phyloP scores from a whole-genome alignment of 2,329 filamentous ascomycete genomes.

The Pseudopyrenochaeta lycopersici region DNA sequence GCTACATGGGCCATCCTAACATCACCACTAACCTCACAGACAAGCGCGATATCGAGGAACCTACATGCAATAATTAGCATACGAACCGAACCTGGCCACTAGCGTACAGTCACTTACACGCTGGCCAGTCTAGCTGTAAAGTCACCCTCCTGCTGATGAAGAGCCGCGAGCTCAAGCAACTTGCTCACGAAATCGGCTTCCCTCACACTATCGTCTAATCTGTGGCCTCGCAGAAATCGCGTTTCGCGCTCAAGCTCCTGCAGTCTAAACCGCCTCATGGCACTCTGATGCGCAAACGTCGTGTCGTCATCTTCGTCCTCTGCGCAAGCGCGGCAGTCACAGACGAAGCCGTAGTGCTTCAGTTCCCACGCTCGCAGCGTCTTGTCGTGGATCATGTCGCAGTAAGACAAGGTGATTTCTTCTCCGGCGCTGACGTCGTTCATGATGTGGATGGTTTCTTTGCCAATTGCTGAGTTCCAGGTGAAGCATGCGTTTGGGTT shows the following conservation, averaged over 20 bases:
- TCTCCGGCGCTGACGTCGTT: conserved; percentile 45
- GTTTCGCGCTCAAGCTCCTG: conserved; percentile 45
- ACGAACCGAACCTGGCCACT: too few relatives aligned
- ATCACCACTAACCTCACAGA: conserved; percentile 38
- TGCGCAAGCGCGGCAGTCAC: conserved; percentile 49
- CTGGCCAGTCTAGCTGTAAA: conserved; percentile 32
- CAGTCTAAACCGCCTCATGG: conserved; percentile 42
- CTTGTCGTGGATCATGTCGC: conserved; percentile 45
- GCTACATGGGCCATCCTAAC: conserved; percentile 25
- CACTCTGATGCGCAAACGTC: conserved; percentile 36
- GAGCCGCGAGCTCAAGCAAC: conserved; percentile 37
- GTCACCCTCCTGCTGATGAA: conserved; percentile 38
- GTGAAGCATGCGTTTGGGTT: conserved; percentile 50
- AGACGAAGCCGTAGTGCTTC: conserved; percentile 48
- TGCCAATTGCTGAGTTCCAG: conserved; percentile 42
- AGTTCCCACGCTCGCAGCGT: conserved; percentile 40
- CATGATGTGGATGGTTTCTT: conserved; percentile 47
- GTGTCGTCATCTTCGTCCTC: conserved; percentile 38
- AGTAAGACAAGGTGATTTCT: conserved; percentile 51
- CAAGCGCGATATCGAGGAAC: conserved; percentile 43
- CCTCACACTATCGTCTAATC: conserved; percentile 20
- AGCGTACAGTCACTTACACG: conserved; percentile 28
- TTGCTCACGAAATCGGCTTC: conserved; percentile 24
- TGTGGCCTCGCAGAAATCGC: conserved; percentile 17
- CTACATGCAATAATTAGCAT: conserved; percentile 23